Evolutionary conservation across 1,284 basidiomycete genomes (phyloP).

Genomic region (Papiliotrema nemorosa): DNA sequence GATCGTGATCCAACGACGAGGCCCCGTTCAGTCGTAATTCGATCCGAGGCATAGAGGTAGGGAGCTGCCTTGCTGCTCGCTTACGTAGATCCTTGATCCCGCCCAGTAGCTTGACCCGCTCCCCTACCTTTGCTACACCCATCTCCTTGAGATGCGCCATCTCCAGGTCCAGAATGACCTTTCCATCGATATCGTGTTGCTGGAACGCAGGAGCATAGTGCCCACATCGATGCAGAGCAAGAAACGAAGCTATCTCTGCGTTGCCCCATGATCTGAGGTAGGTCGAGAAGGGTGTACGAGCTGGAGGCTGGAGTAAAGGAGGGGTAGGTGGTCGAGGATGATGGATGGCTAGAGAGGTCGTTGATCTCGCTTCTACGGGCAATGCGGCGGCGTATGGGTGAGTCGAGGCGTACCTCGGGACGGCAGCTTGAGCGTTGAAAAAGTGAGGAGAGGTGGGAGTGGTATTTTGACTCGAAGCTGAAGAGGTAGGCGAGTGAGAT

Average conservation of each 20-base stretch:
- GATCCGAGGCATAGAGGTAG: constrained; percentile 10
- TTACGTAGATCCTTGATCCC: constrained; percentile 75
- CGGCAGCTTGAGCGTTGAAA: constrained; percentile 4
- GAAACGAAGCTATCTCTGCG: constrained; percentile 35
- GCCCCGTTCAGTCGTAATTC: constrained; percentile 21
- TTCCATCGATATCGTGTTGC: constrained; percentile 80
- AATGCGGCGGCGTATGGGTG: constrained; percentile 9
- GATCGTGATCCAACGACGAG: constrained; percentile 11
- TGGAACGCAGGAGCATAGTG: constrained; percentile 68
- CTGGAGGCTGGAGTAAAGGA: constrained; percentile 28
- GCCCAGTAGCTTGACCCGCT: constrained; percentile 76
- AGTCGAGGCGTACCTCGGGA: neutral
- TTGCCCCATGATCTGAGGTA: constrained; percentile 40
- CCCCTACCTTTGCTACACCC: constrained; percentile 80
- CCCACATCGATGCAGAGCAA: constrained; percentile 57
- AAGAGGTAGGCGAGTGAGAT: constrained; percentile 22
- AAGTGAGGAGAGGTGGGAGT: constrained; percentile 37
- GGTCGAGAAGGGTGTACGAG: constrained; percentile 22
- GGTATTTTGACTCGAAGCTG: constrained; percentile 23
- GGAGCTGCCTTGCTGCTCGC: constrained; percentile 17
- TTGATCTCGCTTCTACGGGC: constrained; percentile 4
- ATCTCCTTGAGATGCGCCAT: constrained; percentile 81
- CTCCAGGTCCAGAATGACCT: constrained; percentile 83
- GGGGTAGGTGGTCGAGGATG: constrained; percentile 34
- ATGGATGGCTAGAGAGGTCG: constrained; percentile 7